These are phyloP conservation scores for Polygonum maritimum DNA, from an alignment of 148 eudicot species.

Conservation along the genomic window DNA sequence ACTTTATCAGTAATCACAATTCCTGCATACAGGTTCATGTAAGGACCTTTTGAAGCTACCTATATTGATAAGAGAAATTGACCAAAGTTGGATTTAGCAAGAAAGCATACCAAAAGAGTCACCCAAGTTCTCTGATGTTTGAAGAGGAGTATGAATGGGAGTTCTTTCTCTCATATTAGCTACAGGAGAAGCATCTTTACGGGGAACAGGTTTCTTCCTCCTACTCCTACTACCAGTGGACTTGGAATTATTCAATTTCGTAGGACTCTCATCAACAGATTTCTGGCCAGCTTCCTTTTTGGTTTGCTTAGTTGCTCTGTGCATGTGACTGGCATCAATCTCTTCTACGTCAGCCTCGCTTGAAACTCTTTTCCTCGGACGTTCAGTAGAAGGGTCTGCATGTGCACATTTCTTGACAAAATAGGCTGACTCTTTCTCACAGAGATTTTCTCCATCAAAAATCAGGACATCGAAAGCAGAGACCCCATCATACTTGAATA, in stretches of 20 bases:
- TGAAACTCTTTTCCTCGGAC: slow-evolving; percentile 10
- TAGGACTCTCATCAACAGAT: background rate
- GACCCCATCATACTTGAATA: slow-evolving; percentile 34
- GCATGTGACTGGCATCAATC: slow-evolving; percentile 4
- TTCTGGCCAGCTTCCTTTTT: slow-evolving; percentile 3
- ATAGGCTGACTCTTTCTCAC: slow-evolving; percentile 49
- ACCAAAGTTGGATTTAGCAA: background rate
- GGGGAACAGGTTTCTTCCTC: slow-evolving; percentile 3
- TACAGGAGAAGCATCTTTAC: background rate
- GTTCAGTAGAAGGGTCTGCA: slow-evolving; percentile 4
- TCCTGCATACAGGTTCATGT: background rate
- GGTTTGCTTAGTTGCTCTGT: slow-evolving; percentile 16
- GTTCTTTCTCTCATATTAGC: background rate
- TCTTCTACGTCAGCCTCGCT: slow-evolving; percentile 17
- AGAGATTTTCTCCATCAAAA: slow-evolving; percentile 29
- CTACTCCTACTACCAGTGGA: background rate
- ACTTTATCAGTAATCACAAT: background rate
- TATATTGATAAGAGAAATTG: background rate
- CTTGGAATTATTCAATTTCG: background rate
- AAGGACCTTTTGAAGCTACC: background rate
- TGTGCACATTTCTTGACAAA: slow-evolving; percentile 29
- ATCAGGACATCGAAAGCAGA: slow-evolving; percentile 37
- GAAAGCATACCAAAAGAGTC: slow-evolving; percentile 7
- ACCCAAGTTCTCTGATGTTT: slow-evolving; percentile 1
- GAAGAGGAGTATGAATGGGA: background rate